Conservation (phyloP, 352 stramenopile genomes). For the Globisporangium irregulare region DNA sequence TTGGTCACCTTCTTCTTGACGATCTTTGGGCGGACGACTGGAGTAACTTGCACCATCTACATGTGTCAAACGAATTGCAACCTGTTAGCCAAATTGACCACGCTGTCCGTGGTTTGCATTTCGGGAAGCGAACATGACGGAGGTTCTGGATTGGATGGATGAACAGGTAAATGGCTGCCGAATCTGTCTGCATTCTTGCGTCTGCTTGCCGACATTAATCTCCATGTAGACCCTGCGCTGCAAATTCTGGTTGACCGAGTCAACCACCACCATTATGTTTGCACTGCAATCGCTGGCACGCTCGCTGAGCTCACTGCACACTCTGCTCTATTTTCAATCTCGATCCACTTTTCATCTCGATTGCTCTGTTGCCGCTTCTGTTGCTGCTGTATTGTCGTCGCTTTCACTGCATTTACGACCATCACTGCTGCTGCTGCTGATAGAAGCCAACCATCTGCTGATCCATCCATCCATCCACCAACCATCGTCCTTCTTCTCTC, state of each 20-base stretch:
- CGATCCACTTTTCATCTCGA: constrained; percentile 8
- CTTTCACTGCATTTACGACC: background rate
- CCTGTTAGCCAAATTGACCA: background rate
- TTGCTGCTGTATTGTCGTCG: background rate
- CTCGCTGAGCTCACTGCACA: background rate
- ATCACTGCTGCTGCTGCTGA: background rate
- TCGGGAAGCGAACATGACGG: background rate
- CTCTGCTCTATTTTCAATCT: background rate
- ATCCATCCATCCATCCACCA: background rate
- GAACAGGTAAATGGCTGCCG: background rate
- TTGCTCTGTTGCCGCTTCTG: constrained; percentile 2
- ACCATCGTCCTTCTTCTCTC: background rate
- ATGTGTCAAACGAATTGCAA: constrained; percentile 10
- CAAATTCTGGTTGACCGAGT: background rate
- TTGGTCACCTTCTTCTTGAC: constrained; percentile 99
- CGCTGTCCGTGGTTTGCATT: background rate
- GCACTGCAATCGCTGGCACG: background rate
- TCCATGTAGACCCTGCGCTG: background rate
- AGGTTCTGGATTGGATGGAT: background rate
- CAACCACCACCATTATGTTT: background rate
- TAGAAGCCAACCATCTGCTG: background rate
- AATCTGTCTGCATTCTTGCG: background rate
- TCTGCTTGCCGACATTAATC: background rate
- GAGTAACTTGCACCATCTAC: constrained; percentile 91
- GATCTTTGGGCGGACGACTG: constrained; percentile 90